Evolutionary conservation across 139 green algal genomes (phyloP).

Genomic region (Chlorella sp.): DNA sequence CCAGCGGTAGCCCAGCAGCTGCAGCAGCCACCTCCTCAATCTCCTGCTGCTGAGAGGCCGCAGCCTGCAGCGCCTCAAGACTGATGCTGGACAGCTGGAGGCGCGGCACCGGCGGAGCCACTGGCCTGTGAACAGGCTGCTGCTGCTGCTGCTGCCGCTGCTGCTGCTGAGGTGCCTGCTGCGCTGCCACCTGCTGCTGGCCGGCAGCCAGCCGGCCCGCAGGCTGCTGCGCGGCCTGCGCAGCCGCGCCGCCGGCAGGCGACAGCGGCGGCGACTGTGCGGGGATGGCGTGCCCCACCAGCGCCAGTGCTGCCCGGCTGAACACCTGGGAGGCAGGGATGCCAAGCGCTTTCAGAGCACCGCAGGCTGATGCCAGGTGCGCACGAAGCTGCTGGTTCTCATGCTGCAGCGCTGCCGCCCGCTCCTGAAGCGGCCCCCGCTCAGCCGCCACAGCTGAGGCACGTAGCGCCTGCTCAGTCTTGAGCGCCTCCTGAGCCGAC

Average conservation of each 20-base stretch:
- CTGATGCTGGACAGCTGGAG: conserved; percentile 31
- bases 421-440: conserved; percentile 9
- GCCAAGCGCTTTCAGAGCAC: neutral
- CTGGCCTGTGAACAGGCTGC: neutral
- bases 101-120: conserved; percentile 12
- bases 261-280: neutral
- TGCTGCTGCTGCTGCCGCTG: neutral
- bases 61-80: neutral
- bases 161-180: neutral
- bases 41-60: neutral
- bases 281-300: neutral
- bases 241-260: neutral
- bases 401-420: no score
- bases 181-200: neutral
- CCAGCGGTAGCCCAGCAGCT: neutral
- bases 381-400: conserved; percentile 25
- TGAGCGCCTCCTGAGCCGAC: neutral
- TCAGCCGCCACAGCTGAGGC: neutral
- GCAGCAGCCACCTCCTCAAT: no score
- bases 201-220: no score
- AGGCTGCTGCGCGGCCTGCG: neutral
- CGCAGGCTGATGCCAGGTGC: conserved; percentile 12
- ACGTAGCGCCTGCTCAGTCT: neutral
- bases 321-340: conserved; percentile 37
- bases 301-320: neutral